Evolutionary conservation across 2,329 filamentous ascomycete genomes (phyloP).

Genomic region (Cryphonectria naterciae): DNA sequence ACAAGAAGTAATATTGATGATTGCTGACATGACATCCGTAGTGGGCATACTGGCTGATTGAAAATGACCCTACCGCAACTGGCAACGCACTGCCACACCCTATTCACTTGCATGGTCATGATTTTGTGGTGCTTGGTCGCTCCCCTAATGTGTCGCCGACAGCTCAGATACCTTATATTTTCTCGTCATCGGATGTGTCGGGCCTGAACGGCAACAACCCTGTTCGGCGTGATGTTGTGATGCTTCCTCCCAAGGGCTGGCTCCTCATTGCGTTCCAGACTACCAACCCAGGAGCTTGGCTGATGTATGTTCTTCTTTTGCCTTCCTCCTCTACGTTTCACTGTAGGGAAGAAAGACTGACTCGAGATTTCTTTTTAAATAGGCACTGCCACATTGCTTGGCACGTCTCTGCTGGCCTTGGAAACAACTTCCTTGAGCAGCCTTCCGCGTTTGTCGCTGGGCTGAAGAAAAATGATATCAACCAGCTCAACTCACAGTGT

Average conservation of each 20-base stretch:
- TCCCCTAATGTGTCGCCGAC: constrained; percentile 31
- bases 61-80: constrained; percentile 33
- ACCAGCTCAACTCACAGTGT: constrained; percentile 23
- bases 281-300: constrained; percentile 53
- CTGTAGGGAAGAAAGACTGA: not conserved
- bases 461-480: constrained; percentile 15
- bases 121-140: constrained; percentile 37
- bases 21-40: constrained; percentile 14
- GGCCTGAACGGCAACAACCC: constrained; percentile 45
- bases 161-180: constrained; percentile 28
- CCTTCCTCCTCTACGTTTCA: not conserved
- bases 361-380: not conserved
- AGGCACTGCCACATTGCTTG: constrained; percentile 30
- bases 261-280: constrained; percentile 51
- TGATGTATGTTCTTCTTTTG: constrained; percentile 30
- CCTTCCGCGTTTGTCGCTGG: constrained; percentile 17
- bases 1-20: not conserved
- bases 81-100: constrained; percentile 37
- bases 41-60: constrained; percentile 40
- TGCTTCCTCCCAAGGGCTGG: constrained; percentile 49
- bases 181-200: constrained; percentile 35
- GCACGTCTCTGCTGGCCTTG: constrained; percentile 26
- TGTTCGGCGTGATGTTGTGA: constrained; percentile 50
- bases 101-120: constrained; percentile 40
- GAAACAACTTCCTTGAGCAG: constrained; percentile 25